Conservation (phyloP, 208 protist genomes). For the Sergeia podlipaevii region DNA sequence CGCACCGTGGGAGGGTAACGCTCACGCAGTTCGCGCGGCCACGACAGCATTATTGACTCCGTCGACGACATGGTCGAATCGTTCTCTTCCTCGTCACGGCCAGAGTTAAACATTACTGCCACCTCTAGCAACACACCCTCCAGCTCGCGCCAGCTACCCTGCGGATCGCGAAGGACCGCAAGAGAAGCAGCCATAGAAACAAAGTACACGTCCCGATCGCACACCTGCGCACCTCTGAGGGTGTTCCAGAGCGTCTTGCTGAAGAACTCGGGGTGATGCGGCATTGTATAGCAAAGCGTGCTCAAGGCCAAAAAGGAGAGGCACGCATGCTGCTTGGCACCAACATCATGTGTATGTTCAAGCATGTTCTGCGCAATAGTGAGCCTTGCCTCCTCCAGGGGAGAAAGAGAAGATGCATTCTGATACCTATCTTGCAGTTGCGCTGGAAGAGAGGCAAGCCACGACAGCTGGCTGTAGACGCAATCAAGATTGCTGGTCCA, state of each 20-base stretch:
- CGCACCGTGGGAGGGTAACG: conserved; percentile 76
- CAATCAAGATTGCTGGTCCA: conserved; percentile 67
- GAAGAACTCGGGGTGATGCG: conserved; percentile 37
- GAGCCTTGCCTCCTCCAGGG: conserved; percentile 21
- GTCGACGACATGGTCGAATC: conserved; percentile 72
- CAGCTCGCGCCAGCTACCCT: conserved; percentile 35
- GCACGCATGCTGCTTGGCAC: conserved; percentile 51
- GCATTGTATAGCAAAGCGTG: conserved; percentile 35
- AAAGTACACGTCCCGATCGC: conserved; percentile 69
- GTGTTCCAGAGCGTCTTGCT: conserved; percentile 22
- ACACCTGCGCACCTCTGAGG: conserved; percentile 31
- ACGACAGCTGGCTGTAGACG: conserved; percentile 71
- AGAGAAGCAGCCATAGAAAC: conserved; percentile 48
- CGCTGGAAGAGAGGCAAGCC: conserved; percentile 27
- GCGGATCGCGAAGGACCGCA: conserved; percentile 47
- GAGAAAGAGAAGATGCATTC: neutral
- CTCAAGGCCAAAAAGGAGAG: conserved; percentile 54
- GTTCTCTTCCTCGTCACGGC: conserved; percentile 73
- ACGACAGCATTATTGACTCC: conserved; percentile 57
- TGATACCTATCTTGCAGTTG: neutral
- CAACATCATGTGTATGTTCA: conserved; percentile 58
- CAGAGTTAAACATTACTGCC: conserved; percentile 64
- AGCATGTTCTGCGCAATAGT: conserved; percentile 55
- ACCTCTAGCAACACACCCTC: conserved; percentile 52
- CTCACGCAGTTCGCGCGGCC: conserved; percentile 45